Evolutionary conservation across 2,329 filamentous ascomycete genomes (phyloP), one percentile per base, ranked within the genome.

Genomic region (Colletotrichum destructivum): DNA sequence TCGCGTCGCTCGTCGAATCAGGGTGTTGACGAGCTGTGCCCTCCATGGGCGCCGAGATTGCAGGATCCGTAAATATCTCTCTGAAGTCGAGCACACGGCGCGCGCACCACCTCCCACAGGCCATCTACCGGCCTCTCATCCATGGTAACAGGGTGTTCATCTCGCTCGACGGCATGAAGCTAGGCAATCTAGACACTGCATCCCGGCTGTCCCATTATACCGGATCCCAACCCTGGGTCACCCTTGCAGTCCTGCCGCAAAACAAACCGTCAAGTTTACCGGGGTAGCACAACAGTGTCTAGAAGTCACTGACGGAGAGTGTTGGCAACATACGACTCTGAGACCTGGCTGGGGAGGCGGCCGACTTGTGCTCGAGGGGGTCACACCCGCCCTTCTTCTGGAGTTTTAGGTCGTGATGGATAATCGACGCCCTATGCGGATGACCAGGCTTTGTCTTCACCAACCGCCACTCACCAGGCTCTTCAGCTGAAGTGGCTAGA

Each of bases 161-260:
- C n/a, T 72, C 69, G 69, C 65, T 47, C 38, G 57, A 51, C 54
- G 44, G 54, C 65, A 64, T 54, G 40, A 46, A 49, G 38, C 59
- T 62, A 42, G 59, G 38, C 38, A 60, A 56, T 31, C 54, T 9
- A 3, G 18, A 42, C 40, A 42, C 21, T 38, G 46, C 18, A 46
- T 47, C 8, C 44, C 21, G 31, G 18, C 46, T 38, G 42, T 69
- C 54, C 65, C n/a, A 60, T 69, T 40, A 40, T 13, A 31, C 54
- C 40, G 40, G 47, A 47, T 56, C 31, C 11, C 31, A 21, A 18
- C 5, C 26, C 12, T 59, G 54, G 44, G 11, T 38, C 12, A 69
- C 15, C 54, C 46, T 21, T 23, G 47, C 35, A 21, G 51, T 21
- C 9, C 7, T 26, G 42, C 62, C 47, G n/a, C 47, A 38, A 35